phyloP scores from a whole-genome alignment of 2,329 filamentous ascomycete species.

The Aspergillus terreus region DNA sequence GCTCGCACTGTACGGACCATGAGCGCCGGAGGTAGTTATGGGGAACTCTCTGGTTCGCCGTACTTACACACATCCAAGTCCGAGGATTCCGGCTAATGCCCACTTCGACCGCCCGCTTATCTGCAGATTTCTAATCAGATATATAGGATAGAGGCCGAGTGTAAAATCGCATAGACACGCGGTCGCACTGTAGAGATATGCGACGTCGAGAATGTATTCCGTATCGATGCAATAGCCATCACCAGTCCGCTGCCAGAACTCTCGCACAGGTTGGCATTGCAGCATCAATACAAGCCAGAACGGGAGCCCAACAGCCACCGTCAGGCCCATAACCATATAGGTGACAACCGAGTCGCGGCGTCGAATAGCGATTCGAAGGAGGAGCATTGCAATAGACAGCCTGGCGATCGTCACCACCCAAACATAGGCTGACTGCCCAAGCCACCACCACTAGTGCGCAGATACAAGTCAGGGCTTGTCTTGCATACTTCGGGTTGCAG shows the following conservation, averaged over 20 bases:
- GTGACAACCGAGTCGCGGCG: slow-evolving; percentile 43
- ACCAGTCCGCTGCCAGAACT: slow-evolving; percentile 43
- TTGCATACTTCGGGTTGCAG: not conserved
- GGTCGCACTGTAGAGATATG: slow-evolving; percentile 46
- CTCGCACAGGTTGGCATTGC: slow-evolving; percentile 47
- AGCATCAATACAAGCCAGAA: slow-evolving; percentile 48
- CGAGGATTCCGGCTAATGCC: slow-evolving; percentile 48
- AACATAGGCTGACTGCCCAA: slow-evolving; percentile 49
- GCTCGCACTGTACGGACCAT: slow-evolving; percentile 12
- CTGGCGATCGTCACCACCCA: slow-evolving; percentile 43
- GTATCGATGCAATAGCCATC: slow-evolving; percentile 38
- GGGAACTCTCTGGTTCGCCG: not conserved
- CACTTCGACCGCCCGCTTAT: slow-evolving; percentile 51
- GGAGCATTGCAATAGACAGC: slow-evolving; percentile 48
- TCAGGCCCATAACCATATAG: slow-evolving; percentile 37
- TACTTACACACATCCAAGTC: slow-evolving; percentile 47
- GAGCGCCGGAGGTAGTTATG: not conserved
- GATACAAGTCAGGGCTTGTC: not conserved
- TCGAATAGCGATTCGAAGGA: slow-evolving; percentile 45
- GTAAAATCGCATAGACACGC: slow-evolving; percentile 45
- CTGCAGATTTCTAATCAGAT: slow-evolving; percentile 51
- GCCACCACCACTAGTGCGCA: slow-evolving; percentile 39
- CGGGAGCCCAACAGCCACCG: slow-evolving; percentile 38
- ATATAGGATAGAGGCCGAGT: slow-evolving; percentile 47
- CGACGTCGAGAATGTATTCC: slow-evolving; percentile 48